phyloP scores from a whole-genome alignment of 1,284 basidiomycete species.

The Pseudozyma flocculosa region DNA sequence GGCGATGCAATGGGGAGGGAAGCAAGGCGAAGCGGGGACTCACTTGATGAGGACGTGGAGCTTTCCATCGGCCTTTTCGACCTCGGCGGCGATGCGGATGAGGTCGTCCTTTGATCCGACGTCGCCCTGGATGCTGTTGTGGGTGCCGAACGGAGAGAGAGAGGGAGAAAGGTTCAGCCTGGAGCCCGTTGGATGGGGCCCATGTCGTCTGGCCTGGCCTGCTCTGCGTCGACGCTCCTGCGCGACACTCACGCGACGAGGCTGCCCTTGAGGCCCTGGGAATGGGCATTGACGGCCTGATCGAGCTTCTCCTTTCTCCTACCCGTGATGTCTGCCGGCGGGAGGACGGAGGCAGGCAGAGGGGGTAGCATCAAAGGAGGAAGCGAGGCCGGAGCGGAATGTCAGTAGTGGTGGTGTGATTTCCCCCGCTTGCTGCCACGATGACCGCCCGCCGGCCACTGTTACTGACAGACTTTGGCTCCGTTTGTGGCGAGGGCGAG shows the following conservation, averaged over 20 bases:
- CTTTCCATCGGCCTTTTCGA: conserved; percentile 10
- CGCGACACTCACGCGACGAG: conserved; percentile 16
- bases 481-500: conserved; percentile 46
- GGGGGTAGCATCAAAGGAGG: too few relatives aligned
- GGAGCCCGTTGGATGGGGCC: too few relatives aligned
- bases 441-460: too few relatives aligned
- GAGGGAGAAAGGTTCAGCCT: too few relatives aligned
- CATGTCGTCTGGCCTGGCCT: too few relatives aligned
- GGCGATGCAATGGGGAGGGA: too few relatives aligned
- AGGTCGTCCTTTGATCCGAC: conserved; percentile 33
- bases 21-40: background rate
- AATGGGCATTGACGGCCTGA: conserved; percentile 14
- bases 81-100: conserved; percentile 8
- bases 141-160: background rate
- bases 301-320: conserved; percentile 33
- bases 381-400: background rate
- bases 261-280: conserved; percentile 4
- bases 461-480: conserved; percentile 41
- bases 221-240: conserved; percentile 5
- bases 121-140: conserved; percentile 29
- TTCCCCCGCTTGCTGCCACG: too few relatives aligned
- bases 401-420: too few relatives aligned
- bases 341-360: too few relatives aligned
- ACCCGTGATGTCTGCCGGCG: conserved; percentile 33
- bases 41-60: conserved; percentile 47